Evolutionary conservation across 2,329 filamentous ascomycete genomes (phyloP).

Genomic region (Venturia oleaginea): DNA sequence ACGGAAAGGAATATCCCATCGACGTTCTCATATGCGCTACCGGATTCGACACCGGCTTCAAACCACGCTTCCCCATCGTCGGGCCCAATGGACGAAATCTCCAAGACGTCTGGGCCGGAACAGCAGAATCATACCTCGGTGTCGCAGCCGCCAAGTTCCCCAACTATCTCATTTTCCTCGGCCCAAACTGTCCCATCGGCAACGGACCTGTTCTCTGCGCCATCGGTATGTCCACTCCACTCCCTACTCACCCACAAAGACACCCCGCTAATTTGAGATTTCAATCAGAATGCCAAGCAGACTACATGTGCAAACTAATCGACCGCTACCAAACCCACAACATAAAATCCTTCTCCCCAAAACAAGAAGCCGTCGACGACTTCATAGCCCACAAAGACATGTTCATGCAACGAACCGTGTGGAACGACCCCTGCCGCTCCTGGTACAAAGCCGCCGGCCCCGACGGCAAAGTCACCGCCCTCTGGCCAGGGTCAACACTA

Average conservation of each 20-base stretch:
- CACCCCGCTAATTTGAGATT: background rate
- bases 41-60: slow-evolving; percentile 31
- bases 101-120: slow-evolving; percentile 34
- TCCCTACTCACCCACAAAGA: background rate
- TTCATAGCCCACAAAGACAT: slow-evolving; percentile 40
- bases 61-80: slow-evolving; percentile 38
- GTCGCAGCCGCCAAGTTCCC: slow-evolving; percentile 38
- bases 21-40: slow-evolving; percentile 31
- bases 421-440: slow-evolving; percentile 35
- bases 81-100: slow-evolving; percentile 32
- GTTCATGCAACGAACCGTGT: slow-evolving; percentile 39
- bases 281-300: slow-evolving; percentile 30
- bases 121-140: slow-evolving; percentile 36
- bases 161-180: slow-evolving; percentile 36
- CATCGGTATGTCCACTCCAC: slow-evolving; percentile 24
- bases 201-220: slow-evolving; percentile 35
- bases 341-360: slow-evolving; percentile 37
- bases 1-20: slow-evolving; percentile 27
- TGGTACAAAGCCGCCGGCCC: slow-evolving; percentile 32
- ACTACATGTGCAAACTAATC: slow-evolving; percentile 43
- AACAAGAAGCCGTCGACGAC: slow-evolving; percentile 39
- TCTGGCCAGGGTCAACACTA: slow-evolving; percentile 39
- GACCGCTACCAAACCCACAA: slow-evolving; percentile 42
- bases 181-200: slow-evolving; percentile 34
- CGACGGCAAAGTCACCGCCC: slow-evolving; percentile 30